Conservation (phyloP, 2,329 filamentous ascomycete species). For the Sarocladium kiliense region DNA sequence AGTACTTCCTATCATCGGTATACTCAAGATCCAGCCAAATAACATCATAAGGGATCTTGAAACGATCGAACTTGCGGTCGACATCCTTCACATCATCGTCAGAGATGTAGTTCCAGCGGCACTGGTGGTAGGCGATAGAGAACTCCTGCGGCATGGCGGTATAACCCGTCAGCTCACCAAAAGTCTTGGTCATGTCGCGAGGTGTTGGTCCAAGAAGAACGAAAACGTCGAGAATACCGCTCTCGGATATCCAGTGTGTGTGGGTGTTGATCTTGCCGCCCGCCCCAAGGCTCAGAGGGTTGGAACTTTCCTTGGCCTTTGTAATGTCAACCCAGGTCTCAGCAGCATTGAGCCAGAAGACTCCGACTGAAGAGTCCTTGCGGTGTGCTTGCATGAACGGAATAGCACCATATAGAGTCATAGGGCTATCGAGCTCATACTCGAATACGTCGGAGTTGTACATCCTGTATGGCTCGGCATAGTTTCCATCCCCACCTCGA, state of each 20-base stretch:
- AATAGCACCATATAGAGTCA: constrained; percentile 97
- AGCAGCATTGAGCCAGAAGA: constrained; percentile 96
- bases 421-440: constrained; percentile 93
- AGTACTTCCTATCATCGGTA: constrained; percentile 95
- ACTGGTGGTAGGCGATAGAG: constrained; percentile 91
- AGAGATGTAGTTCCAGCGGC: constrained; percentile 97
- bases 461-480: constrained; percentile 84
- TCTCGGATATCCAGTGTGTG: constrained; percentile 96
- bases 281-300: constrained; percentile 71
- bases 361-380: constrained; percentile 86
- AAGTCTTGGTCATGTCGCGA: constrained; percentile 73
- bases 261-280: constrained; percentile 68
- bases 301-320: constrained; percentile 68
- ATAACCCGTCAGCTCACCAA: constrained; percentile 85
- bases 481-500: constrained; percentile 78
- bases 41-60: constrained; percentile 93
- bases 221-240: constrained; percentile 85
- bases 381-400: constrained; percentile 97
- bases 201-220: constrained; percentile 89
- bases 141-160: constrained; percentile 91
- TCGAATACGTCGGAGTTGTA: constrained; percentile 98
- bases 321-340: constrained; percentile 97
- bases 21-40: constrained; percentile 99
- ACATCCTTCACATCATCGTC: constrained; percentile 97
- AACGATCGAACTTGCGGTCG: constrained; percentile 92